Conservation (phyloP, 768 basidiomycete genomes). For the Agaricus blazei region DNA sequence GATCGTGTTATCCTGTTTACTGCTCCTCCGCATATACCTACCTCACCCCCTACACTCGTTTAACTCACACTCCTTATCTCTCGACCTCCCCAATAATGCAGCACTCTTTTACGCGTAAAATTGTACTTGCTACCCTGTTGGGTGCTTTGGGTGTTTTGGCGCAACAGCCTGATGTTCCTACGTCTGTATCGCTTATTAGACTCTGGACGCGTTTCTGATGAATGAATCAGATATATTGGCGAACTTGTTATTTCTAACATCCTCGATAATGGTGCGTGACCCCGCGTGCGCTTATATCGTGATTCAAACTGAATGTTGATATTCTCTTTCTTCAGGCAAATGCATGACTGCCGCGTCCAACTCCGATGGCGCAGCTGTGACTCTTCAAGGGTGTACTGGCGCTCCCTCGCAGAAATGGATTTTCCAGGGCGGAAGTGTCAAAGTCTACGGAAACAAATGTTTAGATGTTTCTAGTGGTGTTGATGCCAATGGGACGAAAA, state of each 20-base stretch:
- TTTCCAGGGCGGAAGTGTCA: conserved; percentile 36
- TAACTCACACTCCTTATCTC: background rate
- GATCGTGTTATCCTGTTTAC: background rate
- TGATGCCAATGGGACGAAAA: conserved; percentile 36
- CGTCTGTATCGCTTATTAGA: background rate
- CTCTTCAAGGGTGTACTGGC: conserved; percentile 41
- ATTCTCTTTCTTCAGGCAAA: conserved; percentile 29
- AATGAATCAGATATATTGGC: conserved; percentile 30
- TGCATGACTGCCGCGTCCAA: conserved; percentile 49
- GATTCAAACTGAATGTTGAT: background rate
- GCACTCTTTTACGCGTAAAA: background rate
- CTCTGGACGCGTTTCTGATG: background rate
- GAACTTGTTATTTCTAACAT: conserved; percentile 40
- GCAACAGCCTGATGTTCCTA: background rate
- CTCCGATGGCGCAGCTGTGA: conserved; percentile 41
- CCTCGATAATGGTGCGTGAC: conserved; percentile 31
- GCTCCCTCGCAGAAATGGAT: conserved; percentile 43
- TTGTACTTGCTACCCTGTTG: background rate
- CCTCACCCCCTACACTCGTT: conserved; percentile 2
- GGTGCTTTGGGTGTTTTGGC: conserved; percentile 5
- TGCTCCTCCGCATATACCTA: background rate
- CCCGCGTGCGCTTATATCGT: too few relatives aligned
- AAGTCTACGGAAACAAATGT: conserved; percentile 43
- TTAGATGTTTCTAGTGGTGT: conserved; percentile 41
- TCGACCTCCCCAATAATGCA: background rate